phyloP scores from a whole-genome alignment of 805 yeast genomes.

The Nematodospora valgi region DNA sequence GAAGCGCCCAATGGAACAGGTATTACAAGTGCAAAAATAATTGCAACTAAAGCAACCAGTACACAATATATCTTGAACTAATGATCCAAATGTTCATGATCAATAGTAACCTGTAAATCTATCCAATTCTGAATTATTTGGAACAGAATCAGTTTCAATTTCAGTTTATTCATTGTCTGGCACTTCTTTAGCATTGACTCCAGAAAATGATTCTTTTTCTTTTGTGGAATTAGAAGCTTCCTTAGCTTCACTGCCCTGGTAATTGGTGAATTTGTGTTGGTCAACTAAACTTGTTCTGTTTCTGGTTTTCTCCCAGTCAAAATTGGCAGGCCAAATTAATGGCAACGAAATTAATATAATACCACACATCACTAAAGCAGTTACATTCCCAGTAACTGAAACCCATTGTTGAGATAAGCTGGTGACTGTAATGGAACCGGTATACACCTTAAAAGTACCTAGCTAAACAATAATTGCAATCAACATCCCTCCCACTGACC shows the following conservation, averaged over 20 bases:
- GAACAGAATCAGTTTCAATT: no score
- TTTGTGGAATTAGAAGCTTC: neutral
- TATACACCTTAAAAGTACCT: conserved; percentile 29
- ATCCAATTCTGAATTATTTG: neutral
- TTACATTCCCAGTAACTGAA: conserved; percentile 39
- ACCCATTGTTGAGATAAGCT: conserved; percentile 36
- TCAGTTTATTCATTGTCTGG: no score
- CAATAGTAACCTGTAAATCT: conserved; percentile 18
- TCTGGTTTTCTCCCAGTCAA: conserved; percentile 31
- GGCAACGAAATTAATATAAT: conserved; percentile 27
- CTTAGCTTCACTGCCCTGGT: neutral
- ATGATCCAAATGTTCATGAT: conserved; percentile 19
- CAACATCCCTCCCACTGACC: conserved; percentile 34
- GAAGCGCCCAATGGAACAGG: conserved; percentile 32
- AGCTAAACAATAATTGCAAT: conserved; percentile 38
- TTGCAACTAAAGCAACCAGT: conserved; percentile 17
- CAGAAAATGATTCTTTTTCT: no score
- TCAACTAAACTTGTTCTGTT: conserved; percentile 24
- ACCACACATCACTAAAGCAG: conserved; percentile 36
- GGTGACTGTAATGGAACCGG: conserved; percentile 33
- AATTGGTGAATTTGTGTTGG: no score
- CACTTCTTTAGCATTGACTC: no score
- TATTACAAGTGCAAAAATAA: conserved; percentile 24
- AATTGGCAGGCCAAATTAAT: conserved; percentile 36
- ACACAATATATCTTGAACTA: conserved; percentile 28